Evolutionary conservation across 331 rosid species (phyloP).

Genomic region (Pyracantha coccinea): DNA sequence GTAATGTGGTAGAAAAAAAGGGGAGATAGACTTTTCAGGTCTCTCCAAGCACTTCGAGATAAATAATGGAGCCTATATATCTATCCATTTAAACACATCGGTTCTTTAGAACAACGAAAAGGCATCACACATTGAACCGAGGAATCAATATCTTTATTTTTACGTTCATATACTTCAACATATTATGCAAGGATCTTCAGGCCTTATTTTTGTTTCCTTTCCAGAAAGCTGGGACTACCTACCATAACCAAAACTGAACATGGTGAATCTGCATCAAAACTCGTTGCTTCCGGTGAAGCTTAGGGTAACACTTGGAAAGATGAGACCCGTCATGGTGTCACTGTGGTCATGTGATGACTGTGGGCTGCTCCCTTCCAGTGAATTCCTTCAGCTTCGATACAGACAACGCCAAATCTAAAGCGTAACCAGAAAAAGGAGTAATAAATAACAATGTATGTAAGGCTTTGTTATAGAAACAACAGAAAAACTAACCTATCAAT

Average conservation of each 20-base stretch:
- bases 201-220: slow-evolving; percentile 6
- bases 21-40: no score
- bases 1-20: no score
- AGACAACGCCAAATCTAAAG: slow-evolving; percentile 78
- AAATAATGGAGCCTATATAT: background rate
- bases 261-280: background rate
- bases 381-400: slow-evolving; percentile 79
- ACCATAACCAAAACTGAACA: slow-evolving; percentile 23
- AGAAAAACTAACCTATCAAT: slow-evolving; percentile 53
- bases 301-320: background rate
- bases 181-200: slow-evolving; percentile 4
- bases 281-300: slow-evolving; percentile 16
- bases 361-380: slow-evolving; percentile 93
- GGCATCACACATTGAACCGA: background rate
- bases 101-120: background rate
- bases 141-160: background rate
- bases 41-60: background rate
- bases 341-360: slow-evolving; percentile 76
- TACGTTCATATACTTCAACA: background rate
- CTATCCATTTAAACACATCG: background rate
- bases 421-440: slow-evolving; percentile 1
- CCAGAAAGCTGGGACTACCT: slow-evolving; percentile 9
- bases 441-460: background rate
- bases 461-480: background rate
- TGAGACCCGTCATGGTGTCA: slow-evolving; percentile 4